Base-by-base conservation (phyloP, 108 stramenopile species). In the Parietichytrium sp. region DNA sequence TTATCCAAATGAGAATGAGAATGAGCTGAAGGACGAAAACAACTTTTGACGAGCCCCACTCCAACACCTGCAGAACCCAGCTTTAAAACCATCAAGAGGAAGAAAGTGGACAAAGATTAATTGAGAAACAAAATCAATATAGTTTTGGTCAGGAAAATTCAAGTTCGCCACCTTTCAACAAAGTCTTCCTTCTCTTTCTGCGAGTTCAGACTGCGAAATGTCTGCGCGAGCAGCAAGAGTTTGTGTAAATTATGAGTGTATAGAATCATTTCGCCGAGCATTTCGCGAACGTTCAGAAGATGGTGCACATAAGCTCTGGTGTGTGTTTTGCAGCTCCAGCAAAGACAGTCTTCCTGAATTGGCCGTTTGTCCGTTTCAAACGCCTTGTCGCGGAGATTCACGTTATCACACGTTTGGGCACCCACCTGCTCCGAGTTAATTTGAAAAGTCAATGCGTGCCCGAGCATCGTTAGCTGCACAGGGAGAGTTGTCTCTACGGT, bases 281-380 rank as follows among this genome's bases (percentile, higher is more conserved):
- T 23, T 52, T 80, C 80, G 0, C 47, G 33, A 29, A 52, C 13
- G 52, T 16, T 36, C 10, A 52, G 52, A 12, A 80, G 33, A 42
- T 80, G 80, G 13, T 53, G 51, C 26, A 80, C 6, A 52, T 80
- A 80, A 12, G 45, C 80, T 3, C 80, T 31, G 0, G 80, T 53
- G 52, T 80, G 52, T 0, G 13, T 4, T 20, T 23, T 42, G 51
- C 79, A 80, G 27, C 38, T 51, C 48, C 48, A 80, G 79, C 79
- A 80, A 3, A 18, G 13, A n/a, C 79, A 50, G 20, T 42, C 42
- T 7, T 16, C 61, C 36, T 33, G 10, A 27, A 72, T 36, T 6
- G 61, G 61, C 6, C 6, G 38, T 42, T 72, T 72, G 61, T 72
- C 61, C 20, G 36, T 42, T 16, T 42, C n/a, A 12, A 72, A 10